Base-by-base conservation (phyloP, 306 rosid genomes). In the Fagus crenata region DNA sequence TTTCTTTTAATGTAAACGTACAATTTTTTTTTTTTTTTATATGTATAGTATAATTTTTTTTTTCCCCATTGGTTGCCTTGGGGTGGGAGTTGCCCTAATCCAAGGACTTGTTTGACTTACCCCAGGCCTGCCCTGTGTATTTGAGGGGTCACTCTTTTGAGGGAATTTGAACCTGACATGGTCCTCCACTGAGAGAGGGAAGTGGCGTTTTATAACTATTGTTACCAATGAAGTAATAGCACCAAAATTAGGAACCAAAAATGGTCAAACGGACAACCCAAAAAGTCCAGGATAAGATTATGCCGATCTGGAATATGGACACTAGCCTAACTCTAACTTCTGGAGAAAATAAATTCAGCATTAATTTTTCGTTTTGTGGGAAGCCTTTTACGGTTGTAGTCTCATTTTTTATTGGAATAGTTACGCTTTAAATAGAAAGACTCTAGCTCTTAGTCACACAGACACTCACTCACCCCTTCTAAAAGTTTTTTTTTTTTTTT, bases 371-470 rank as follows among this genome's bases (percentile, higher is more conserved):
- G 76, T 69, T 40, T 56, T 49, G 49, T 31, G 59, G 84, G 49
- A 49, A 49, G 61, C 18, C 71, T 80, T 65, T n/a, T 49, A 58
- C 15, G 28, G 69, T 67, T 67, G 61, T 68, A 53, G 61, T 67
- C 75, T 36, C n/a, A 22, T 67, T 7, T 56, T 35, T 40, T 53
- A 75, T 49, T 60, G 41, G 76, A 75, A 39, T 12, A 51, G 14
- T 42, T 33, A 3, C 33, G n/a, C 71, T 65, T 36, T 65, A 15
- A 37, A 39, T 17, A 39, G 32, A 8, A 65, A 49, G 22, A 37
- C 71, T 36, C 28, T 36, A 32, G 5, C 28, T 22, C 28, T 22
- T 22, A 22, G 28, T 22, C 28, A 22, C 28, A 22, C 28, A 22
- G 28, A 22, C 28, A 22, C 28, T 22, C 28, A 22, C 28, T 22